A percentile compares a stretch with the other conserved stretches of the same genome.
These are phyloP conservation scores for Rhizopus stolonifer DNA, from an alignment of 371 early-diverging fungal species.

Conservation along the genomic window DNA sequence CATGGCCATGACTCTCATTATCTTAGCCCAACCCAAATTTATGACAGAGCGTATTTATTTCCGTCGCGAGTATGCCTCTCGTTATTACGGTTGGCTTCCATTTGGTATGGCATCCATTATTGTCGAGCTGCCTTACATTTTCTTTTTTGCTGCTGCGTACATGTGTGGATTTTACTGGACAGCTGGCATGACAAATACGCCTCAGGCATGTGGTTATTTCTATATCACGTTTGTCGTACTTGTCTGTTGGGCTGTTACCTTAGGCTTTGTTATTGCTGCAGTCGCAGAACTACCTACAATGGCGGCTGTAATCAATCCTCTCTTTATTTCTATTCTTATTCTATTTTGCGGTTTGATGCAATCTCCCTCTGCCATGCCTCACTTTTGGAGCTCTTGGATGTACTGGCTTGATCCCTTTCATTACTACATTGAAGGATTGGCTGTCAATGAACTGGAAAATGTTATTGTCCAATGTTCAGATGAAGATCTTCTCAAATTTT, in stretches of 20 bases:
- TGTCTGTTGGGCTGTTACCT: constrained; percentile 56
- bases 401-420: constrained; percentile 69
- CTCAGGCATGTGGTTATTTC: constrained; percentile 51
- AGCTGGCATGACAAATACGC: constrained; percentile 47
- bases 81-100: constrained; percentile 65
- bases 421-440: constrained; percentile 66
- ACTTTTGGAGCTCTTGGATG: constrained; percentile 71
- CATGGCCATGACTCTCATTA: constrained; percentile 42
- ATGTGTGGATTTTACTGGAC: constrained; percentile 66
- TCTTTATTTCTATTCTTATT: constrained; percentile 57
- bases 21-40: constrained; percentile 44
- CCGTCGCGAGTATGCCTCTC: constrained; percentile 62
- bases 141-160: constrained; percentile 45
- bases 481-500: constrained; percentile 48
- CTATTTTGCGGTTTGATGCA: constrained; percentile 67
- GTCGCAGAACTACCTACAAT: constrained; percentile 55
- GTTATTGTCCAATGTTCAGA: constrained; percentile 43
- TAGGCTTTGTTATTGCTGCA: constrained; percentile 66
- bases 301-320: constrained; percentile 62
- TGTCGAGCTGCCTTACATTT: constrained; percentile 54
- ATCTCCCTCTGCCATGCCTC: constrained; percentile 54
- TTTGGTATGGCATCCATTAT: constrained; percentile 50
- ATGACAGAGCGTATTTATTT: constrained; percentile 62
- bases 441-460: constrained; percentile 59
- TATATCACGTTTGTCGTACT: constrained; percentile 53